These are phyloP conservation scores for Suillus paluster DNA, from an alignment of 768 basidiomycete genomes.

Conservation along the genomic window DNA sequence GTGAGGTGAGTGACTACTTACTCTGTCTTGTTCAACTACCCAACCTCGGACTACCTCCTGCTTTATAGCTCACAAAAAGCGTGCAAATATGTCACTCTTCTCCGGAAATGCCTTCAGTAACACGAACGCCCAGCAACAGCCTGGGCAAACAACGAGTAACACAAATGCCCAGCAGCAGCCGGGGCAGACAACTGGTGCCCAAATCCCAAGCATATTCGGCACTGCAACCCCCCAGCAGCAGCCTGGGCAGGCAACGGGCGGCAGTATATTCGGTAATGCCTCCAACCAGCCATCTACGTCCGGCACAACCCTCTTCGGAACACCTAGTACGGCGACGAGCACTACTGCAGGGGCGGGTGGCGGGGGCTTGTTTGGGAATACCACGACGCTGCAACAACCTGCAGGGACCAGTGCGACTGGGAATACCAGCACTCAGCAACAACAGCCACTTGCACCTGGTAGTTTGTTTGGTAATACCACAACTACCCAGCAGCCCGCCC, in stretches of 20 bases:
- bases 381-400: slow-evolving; percentile 14
- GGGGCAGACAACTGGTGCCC: slow-evolving; percentile 1
- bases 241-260: slow-evolving; percentile 18
- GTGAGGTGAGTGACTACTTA: not conserved
- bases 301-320: slow-evolving; percentile 12
- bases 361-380: slow-evolving; percentile 15
- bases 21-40: not conserved
- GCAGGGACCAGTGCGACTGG: slow-evolving; percentile 21
- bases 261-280: slow-evolving; percentile 24
- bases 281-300: slow-evolving; percentile 21
- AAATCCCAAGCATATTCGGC: slow-evolving; percentile 9
- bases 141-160: slow-evolving; percentile 18
- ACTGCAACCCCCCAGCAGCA: slow-evolving; percentile 12
- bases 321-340: not conserved
- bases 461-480: slow-evolving; percentile 28
- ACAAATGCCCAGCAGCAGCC: slow-evolving; percentile 9
- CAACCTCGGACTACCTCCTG: not conserved
- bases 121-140: slow-evolving; percentile 11
- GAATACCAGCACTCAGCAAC: slow-evolving; percentile 14
- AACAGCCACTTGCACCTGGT: slow-evolving; percentile 25
- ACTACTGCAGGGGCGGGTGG: slow-evolving; percentile 7
- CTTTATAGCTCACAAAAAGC: not conserved
- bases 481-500: slow-evolving; percentile 21
- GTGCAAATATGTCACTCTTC: slow-evolving; percentile 12
- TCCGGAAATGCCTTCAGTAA: slow-evolving; percentile 9